Conservation (phyloP, 768 basidiomycete species). For the Mycena rebaudengoi region DNA sequence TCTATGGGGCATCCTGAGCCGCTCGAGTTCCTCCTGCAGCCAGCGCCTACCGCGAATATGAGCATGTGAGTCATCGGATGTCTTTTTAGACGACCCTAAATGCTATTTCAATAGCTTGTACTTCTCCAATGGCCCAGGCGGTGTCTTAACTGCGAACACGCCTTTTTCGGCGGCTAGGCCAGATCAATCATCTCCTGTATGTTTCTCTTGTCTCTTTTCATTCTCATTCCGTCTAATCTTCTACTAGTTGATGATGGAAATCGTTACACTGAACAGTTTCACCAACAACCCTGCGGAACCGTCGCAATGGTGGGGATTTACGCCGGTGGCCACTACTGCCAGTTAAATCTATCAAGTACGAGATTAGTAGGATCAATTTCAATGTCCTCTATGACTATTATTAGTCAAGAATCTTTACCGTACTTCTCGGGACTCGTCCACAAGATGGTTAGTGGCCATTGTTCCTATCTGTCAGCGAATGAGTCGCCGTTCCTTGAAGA, state of each 20-base stretch:
- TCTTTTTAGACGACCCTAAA: slow-evolving; percentile 2
- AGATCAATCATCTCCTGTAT: slow-evolving; percentile 11
- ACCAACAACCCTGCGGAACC: not conserved
- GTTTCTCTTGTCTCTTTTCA: slow-evolving; percentile 3
- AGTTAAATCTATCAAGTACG: slow-evolving; percentile 1
- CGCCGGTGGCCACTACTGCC: slow-evolving; percentile 7
- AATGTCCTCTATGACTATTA: slow-evolving; percentile 7
- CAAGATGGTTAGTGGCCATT: not conserved
- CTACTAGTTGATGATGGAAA: slow-evolving; percentile 14
- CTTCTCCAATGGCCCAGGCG: slow-evolving; percentile 13
- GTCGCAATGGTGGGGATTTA: slow-evolving; percentile 14
- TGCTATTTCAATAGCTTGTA: slow-evolving; percentile 6
- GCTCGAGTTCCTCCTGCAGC: slow-evolving; percentile 9
- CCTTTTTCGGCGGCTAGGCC: slow-evolving; percentile 7
- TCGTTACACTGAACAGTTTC: slow-evolving; percentile 3
- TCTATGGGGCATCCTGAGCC: slow-evolving; percentile 16
- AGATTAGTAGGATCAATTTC: slow-evolving; percentile 5
- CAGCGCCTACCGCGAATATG: slow-evolving; percentile 13
- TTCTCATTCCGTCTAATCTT: slow-evolving; percentile 5
- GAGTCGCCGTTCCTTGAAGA: slow-evolving; percentile 5
- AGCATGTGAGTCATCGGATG: slow-evolving; percentile 9
- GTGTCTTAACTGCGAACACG: slow-evolving; percentile 14
- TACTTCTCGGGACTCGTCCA: slow-evolving; percentile 2
- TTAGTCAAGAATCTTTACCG: not conserved
- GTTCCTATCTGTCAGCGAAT: slow-evolving; percentile 9